Evolutionary conservation across 768 basidiomycete species (phyloP).

Genomic region (Naganishia vishniacii): DNA sequence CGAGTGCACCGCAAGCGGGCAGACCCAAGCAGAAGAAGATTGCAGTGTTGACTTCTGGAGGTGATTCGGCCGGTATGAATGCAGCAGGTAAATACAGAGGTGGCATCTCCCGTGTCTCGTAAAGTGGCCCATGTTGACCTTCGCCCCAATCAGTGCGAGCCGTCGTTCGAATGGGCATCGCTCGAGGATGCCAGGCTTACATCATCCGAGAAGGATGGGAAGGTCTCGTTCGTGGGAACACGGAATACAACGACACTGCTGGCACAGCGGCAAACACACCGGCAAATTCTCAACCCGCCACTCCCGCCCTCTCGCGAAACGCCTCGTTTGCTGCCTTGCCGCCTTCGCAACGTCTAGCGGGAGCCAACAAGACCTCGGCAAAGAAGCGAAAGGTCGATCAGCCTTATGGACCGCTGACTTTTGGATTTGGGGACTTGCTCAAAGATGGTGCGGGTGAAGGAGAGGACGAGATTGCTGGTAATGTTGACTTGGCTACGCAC

Average conservation of each 20-base stretch:
- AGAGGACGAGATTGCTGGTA: slow-evolving; percentile 36
- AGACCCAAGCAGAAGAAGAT: slow-evolving; percentile 63
- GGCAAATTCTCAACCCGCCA: slow-evolving; percentile 27
- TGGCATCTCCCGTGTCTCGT: neutral
- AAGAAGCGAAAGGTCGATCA: slow-evolving; percentile 21
- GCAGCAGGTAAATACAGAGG: slow-evolving; percentile 38
- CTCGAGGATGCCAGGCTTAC: slow-evolving; percentile 91
- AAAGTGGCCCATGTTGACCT: neutral
- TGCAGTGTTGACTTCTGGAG: slow-evolving; percentile 89
- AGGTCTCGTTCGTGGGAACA: slow-evolving; percentile 91
- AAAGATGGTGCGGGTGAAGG: slow-evolving; percentile 64
- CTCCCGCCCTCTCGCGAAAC: slow-evolving; percentile 35
- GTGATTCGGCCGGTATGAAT: slow-evolving; percentile 81
- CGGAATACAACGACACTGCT: slow-evolving; percentile 38
- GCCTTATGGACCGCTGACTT: slow-evolving; percentile 41
- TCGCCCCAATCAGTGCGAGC: slow-evolving; percentile 61
- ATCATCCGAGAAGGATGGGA: slow-evolving; percentile 98
- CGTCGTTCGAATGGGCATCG: slow-evolving; percentile 84
- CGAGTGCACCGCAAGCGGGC: neutral
- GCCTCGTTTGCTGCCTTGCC: slow-evolving; percentile 46
- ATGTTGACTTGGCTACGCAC: neutral
- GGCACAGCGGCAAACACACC: slow-evolving; percentile 38
- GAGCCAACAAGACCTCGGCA: slow-evolving; percentile 12
- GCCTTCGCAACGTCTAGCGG: slow-evolving; percentile 37
- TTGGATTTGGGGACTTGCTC: slow-evolving; percentile 52